Conservation (phyloP, 768 basidiomycete species). For the Tylopilus cervinicoccineus region DNA sequence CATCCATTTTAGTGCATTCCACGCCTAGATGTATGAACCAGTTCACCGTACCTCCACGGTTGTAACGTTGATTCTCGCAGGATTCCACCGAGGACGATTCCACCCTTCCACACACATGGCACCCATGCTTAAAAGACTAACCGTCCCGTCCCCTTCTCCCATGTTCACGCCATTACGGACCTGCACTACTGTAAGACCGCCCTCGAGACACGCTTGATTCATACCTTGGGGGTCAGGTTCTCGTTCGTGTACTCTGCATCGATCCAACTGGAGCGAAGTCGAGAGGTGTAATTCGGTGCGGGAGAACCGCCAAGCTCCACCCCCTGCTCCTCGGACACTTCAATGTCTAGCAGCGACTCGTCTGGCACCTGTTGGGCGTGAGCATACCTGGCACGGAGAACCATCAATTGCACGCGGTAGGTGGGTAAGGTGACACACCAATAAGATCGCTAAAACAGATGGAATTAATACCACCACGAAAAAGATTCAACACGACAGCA, state of each 20-base stretch:
- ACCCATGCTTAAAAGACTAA: slow-evolving; percentile 77
- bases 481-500: slow-evolving; percentile 16
- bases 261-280: slow-evolving; percentile 66
- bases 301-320: slow-evolving; percentile 40
- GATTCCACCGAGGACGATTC: slow-evolving; percentile 89
- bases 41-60: slow-evolving; percentile 73
- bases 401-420: background rate
- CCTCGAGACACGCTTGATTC: background rate
- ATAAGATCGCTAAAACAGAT: slow-evolving; percentile 64
- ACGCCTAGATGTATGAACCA: background rate
- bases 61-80: slow-evolving; percentile 77
- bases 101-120: slow-evolving; percentile 98
- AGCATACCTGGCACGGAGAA: slow-evolving; percentile 52
- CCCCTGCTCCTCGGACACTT: slow-evolving; percentile 43
- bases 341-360: slow-evolving; percentile 45
- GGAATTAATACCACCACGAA: background rate
- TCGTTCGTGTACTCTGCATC: slow-evolving; percentile 80
- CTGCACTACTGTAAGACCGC: slow-evolving; percentile 27
- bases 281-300: slow-evolving; percentile 50
- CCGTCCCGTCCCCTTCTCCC: slow-evolving; percentile 96
- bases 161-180: slow-evolving; percentile 83
- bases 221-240: slow-evolving; percentile 49
- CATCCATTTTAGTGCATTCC: slow-evolving; percentile 2
- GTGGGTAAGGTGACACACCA: slow-evolving; percentile 46
- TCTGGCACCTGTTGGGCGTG: slow-evolving; percentile 67